Conservation (phyloP, 441 rosid genomes). For the Gossypium laxum region DNA sequence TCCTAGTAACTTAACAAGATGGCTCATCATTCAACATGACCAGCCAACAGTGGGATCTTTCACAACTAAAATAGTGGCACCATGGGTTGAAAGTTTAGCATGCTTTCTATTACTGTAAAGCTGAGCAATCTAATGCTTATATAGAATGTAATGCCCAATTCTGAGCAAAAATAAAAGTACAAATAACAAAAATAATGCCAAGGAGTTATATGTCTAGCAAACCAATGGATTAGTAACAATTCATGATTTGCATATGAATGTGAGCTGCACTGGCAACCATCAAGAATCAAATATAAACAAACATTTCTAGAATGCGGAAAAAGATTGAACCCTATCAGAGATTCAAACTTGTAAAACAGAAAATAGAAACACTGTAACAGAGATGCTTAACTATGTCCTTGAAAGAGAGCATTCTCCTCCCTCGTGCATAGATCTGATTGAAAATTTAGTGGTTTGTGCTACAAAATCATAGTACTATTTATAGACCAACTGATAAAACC, state of each 20-base stretch:
- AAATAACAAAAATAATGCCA: neutral
- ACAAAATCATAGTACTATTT: neutral
- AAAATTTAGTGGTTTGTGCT: neutral
- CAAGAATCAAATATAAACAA: neutral
- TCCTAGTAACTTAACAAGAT: neutral
- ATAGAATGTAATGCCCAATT: neutral
- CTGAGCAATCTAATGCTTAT: neutral
- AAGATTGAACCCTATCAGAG: neutral
- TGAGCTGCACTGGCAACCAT: neutral
- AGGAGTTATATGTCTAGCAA: neutral
- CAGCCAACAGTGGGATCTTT: neutral
- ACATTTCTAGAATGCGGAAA: neutral
- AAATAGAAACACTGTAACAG: neutral
- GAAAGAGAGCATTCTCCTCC: neutral
- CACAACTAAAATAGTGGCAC: neutral
- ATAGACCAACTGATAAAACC: neutral
- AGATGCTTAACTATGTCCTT: neutral
- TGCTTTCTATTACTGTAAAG: neutral
- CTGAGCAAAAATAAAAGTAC: conserved; percentile 3
- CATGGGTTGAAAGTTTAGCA: neutral
- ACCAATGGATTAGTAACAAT: neutral
- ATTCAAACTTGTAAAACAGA: neutral
- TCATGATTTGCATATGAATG: conserved; percentile 1
- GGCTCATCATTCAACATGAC: neutral
- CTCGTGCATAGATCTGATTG: neutral